These are phyloP conservation scores for Clarireedia homoeocarpa DNA, from an alignment of 2,329 filamentous ascomycete genomes.

Conservation along the genomic window DNA sequence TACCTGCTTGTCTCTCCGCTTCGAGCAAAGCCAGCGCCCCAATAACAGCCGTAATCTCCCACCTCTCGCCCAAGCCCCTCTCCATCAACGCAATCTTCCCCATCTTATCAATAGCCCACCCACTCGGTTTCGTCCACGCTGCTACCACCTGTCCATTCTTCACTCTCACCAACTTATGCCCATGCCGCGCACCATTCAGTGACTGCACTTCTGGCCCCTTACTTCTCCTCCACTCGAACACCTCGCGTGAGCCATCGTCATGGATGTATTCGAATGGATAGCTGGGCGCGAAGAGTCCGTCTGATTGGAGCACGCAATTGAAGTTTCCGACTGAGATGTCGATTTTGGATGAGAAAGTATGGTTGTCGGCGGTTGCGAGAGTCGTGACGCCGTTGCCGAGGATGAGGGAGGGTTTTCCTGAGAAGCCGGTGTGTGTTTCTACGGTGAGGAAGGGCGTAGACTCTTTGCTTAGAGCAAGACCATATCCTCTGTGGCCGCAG, in stretches of 20 bases:
- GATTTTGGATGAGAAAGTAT: neutral
- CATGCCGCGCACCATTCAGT: neutral
- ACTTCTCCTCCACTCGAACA: slow-evolving; percentile 1
- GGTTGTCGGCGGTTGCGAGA: neutral
- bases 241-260: neutral
- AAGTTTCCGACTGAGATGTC: neutral
- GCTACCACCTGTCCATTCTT: neutral
- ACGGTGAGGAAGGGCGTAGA: neutral
- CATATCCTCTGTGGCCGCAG: neutral
- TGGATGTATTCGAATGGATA: neutral
- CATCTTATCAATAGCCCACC: neutral
- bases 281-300: neutral
- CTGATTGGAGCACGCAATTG: neutral
- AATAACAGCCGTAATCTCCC: slow-evolving; percentile 4
- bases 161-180: neutral
- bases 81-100: slow-evolving; percentile 4
- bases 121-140: neutral
- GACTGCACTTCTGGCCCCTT: neutral
- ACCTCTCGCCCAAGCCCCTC: slow-evolving; percentile 5
- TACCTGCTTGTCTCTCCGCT: neutral
- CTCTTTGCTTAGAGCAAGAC: neutral
- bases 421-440: neutral
- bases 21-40: slow-evolving; percentile 1
- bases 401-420: neutral
- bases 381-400: neutral